phyloP scores from a whole-genome alignment of 2,329 filamentous ascomycete genomes.

The Bipolaris gigantea region DNA sequence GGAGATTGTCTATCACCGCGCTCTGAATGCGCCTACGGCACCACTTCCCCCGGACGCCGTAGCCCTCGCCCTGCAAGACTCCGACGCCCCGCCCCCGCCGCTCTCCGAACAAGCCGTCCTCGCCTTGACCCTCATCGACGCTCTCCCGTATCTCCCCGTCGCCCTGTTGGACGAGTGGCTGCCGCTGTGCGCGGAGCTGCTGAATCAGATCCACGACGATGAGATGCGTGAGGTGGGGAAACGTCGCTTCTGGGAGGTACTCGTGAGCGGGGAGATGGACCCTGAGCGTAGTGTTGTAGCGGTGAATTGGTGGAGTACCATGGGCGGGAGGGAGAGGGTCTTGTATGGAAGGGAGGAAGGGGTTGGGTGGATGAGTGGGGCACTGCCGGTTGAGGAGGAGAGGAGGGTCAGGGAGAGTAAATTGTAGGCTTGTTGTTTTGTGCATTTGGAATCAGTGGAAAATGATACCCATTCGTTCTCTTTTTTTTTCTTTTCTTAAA shows the following conservation, averaged over 20 bases:
- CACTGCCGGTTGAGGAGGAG: conserved; percentile 43
- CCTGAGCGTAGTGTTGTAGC: conserved; percentile 77
- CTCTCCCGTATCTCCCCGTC: conserved; percentile 72
- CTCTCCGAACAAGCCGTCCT: conserved; percentile 80
- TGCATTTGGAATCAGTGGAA: neutral
- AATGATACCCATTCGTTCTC: conserved; percentile 1
- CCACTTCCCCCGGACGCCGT: conserved; percentile 47
- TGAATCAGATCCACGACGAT: conserved; percentile 65
- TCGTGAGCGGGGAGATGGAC: conserved; percentile 84
- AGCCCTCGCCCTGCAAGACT: conserved; percentile 42
- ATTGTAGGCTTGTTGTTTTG: conserved; percentile 44
- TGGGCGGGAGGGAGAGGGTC: conserved; percentile 61
- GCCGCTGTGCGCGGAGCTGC: conserved; percentile 66
- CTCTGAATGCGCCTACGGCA: conserved; percentile 56
- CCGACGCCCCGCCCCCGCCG: conserved; percentile 39
- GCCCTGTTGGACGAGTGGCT: conserved; percentile 79
- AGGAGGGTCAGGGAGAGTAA: conserved; percentile 48
- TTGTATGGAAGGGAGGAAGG: conserved; percentile 56
- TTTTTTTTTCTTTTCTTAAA: no score
- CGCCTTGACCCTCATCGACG: conserved; percentile 75
- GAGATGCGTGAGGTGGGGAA: conserved; percentile 66
- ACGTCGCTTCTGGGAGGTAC: conserved; percentile 75
- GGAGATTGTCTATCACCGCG: conserved; percentile 73
- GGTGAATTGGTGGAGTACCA: conserved; percentile 82
- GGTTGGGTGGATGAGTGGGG: conserved; percentile 59